Percentiles rank a stretch among this genome's conserved stretches.
These are phyloP conservation scores for Oxyria digyna DNA, from an alignment of 148 eudicot genomes.

Conservation along the genomic window DNA sequence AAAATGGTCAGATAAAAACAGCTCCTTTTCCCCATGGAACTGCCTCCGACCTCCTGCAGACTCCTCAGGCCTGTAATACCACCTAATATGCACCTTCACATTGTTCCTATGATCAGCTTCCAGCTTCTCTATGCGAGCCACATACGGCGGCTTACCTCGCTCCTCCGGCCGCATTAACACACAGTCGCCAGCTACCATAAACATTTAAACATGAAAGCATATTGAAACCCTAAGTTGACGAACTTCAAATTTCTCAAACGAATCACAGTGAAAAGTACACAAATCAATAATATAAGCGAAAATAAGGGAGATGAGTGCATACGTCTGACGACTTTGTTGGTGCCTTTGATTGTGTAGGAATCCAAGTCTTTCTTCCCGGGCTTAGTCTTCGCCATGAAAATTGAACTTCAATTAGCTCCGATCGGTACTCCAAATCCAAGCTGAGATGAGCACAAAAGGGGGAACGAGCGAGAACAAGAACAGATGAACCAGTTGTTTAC, in stretches of 20 bases:
- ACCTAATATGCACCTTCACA: conserved; percentile 32
- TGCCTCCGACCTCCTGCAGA: conserved; percentile 38
- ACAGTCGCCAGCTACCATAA: conserved; percentile 35
- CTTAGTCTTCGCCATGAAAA: conserved; percentile 32
- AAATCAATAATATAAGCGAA: background rate
- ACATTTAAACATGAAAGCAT: background rate
- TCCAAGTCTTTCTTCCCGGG: conserved; percentile 33
- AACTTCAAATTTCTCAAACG: background rate
- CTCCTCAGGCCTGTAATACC: conserved; percentile 53
- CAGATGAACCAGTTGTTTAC: background rate
- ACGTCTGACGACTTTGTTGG: conserved; percentile 33
- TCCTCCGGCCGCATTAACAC: conserved; percentile 48
- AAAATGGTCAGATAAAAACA: conserved; percentile 40
- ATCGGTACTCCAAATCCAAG: background rate
- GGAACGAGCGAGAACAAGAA: no score
- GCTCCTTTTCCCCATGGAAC: conserved; percentile 45
- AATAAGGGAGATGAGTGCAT: background rate
- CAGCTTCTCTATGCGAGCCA: conserved; percentile 37
- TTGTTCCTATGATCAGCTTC: conserved; percentile 35
- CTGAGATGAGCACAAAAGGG: background rate
- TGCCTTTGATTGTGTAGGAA: conserved; percentile 31
- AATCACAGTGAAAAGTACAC: background rate
- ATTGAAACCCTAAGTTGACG: background rate
- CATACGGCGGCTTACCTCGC: conserved; percentile 28
- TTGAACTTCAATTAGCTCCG: background rate